phyloP scores from a whole-genome alignment of 2,329 filamentous ascomycete species.

The Diaporthe sp. region DNA sequence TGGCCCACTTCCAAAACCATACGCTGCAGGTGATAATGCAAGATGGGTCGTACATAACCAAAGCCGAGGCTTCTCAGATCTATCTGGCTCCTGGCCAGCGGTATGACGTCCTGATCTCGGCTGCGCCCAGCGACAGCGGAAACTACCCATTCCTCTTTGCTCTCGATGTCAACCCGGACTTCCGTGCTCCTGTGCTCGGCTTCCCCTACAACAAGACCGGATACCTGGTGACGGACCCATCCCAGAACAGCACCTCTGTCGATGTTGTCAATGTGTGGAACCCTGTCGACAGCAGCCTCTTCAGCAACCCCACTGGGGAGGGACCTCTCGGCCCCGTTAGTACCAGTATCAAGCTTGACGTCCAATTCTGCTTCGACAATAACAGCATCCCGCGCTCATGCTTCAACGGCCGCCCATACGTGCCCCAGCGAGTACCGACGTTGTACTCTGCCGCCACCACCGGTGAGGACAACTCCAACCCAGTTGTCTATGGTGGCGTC shows the following conservation, averaged over 20 bases:
- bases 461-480: conserved; percentile 59
- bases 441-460: conserved; percentile 79
- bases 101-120: conserved; percentile 59
- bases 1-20: conserved; percentile 60
- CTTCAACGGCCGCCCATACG: conserved; percentile 77
- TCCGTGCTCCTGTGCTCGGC: conserved; percentile 48
- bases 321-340: conserved; percentile 66
- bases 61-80: conserved; percentile 54
- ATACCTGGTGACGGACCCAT: conserved; percentile 56
- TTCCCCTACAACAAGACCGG: conserved; percentile 60
- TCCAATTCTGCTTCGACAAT: conserved; percentile 71
- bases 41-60: conserved; percentile 58
- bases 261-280: conserved; percentile 55
- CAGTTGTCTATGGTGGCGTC: conserved; percentile 58
- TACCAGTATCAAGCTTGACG: conserved; percentile 68
- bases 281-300: conserved; percentile 73
- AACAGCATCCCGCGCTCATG: conserved; percentile 74
- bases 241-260: conserved; percentile 46
- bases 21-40: conserved; percentile 62
- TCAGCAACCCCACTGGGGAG: conserved; percentile 69
- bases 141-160: conserved; percentile 61
- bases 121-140: conserved; percentile 49
- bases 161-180: conserved; percentile 61
- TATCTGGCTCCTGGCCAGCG: conserved; percentile 60
- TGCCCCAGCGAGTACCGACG: conserved; percentile 77